Evolutionary conservation across 371 early-diverging fungal species (phyloP).

Genomic region (Apophysomyces elegans): DNA sequence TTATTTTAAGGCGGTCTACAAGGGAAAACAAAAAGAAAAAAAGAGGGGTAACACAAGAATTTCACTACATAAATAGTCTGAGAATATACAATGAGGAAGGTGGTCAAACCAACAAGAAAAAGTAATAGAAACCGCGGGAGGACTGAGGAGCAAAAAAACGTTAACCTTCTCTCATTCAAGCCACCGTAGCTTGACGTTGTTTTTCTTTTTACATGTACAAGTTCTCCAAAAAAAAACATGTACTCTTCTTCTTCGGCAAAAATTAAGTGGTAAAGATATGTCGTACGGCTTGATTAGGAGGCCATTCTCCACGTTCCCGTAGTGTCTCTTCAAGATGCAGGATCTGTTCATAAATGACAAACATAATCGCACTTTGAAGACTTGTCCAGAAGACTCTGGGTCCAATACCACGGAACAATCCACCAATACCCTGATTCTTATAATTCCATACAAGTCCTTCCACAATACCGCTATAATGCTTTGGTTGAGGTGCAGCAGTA

Average conservation of each 20-base stretch:
- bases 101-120: too few species aligned
- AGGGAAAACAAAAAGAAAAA: not conserved
- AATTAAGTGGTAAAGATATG: conserved; percentile 1
- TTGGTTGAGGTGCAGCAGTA: conserved; percentile 25
- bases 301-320: conserved; percentile 45
- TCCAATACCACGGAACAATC: conserved; percentile 68
- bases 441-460: conserved; percentile 69
- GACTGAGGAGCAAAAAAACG: not conserved
- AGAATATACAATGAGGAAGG: not conserved
- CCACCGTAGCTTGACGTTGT: not conserved
- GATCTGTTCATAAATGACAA: conserved; percentile 70
- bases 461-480: conserved; percentile 67
- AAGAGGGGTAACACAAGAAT: conserved; percentile 3
- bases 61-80: conserved; percentile 6
- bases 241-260: not conserved
- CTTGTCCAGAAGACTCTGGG: conserved; percentile 73
- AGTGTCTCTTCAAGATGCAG: conserved; percentile 48
- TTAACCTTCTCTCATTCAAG: conserved; percentile 3
- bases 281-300: conserved; percentile 29
- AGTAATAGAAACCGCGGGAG: not conserved
- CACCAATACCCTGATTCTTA: conserved; percentile 63
- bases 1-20: conserved; percentile 4
- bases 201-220: not conserved
- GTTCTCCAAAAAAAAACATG: not conserved
- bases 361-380: conserved; percentile 71